Conservation (phyloP, 352 stramenopile species). For the Plasmopara muralis region DNA sequence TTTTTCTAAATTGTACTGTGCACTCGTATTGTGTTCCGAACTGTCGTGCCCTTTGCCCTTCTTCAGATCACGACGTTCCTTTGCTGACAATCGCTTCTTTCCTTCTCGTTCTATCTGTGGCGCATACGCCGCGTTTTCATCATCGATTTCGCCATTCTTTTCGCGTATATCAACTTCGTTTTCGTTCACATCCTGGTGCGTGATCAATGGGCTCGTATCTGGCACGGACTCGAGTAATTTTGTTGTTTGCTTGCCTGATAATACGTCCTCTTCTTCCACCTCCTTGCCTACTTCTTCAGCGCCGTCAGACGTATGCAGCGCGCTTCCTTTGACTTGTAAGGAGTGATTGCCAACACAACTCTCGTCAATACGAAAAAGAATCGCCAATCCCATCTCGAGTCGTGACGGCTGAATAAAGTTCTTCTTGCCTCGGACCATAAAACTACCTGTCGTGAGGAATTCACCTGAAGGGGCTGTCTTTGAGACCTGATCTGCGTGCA, state of each 20-base stretch:
- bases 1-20: constrained; percentile 14
- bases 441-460: constrained; percentile 95
- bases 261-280: constrained; percentile 5
- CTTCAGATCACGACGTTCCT: constrained; percentile 76
- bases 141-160: constrained; percentile 13
- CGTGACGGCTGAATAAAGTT: constrained; percentile 88
- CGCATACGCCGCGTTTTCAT: constrained; percentile 5
- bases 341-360: constrained; percentile 62
- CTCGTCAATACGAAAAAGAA: constrained; percentile 90
- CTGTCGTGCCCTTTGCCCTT: constrained; percentile 41
- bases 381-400: constrained; percentile 87
- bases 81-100: constrained; percentile 58
- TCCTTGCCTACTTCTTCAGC: constrained; percentile 12
- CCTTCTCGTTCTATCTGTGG: constrained; percentile 24
- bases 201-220: neutral
- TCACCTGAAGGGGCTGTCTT: constrained; percentile 96
- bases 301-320: constrained; percentile 13
- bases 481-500: constrained; percentile 95
- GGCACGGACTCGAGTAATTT: neutral
- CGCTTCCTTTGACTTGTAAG: constrained; percentile 16
- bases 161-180: constrained; percentile 2
- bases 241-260: neutral
- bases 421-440: constrained; percentile 96
- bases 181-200: constrained; percentile 5
- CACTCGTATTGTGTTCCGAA: constrained; percentile 8